A percentile compares a stretch with the other conserved stretches of the same genome.
Conservation (phyloP, 768 basidiomycete genomes). For the Auricularia heimuer region DNA sequence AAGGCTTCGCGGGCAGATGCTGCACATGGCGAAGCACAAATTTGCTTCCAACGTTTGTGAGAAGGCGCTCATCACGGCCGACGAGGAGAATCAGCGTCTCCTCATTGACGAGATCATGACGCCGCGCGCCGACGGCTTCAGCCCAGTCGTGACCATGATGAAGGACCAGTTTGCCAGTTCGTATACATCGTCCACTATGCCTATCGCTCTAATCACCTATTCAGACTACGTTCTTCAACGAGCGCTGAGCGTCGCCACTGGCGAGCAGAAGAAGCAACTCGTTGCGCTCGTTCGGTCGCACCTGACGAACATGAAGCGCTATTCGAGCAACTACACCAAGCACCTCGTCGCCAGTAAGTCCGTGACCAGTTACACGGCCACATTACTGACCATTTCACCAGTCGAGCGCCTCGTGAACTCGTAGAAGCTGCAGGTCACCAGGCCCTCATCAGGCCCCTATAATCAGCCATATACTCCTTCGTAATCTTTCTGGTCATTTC, state of each 20-base stretch:
- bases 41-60: conserved; percentile 96
- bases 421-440: neutral
- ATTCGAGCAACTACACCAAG: conserved; percentile 66
- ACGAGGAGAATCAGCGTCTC: conserved; percentile 49
- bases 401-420: conserved; percentile 1
- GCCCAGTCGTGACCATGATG: conserved; percentile 61
- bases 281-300: conserved; percentile 56
- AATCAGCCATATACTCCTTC: neutral
- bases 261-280: conserved; percentile 59
- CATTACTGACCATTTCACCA: neutral
- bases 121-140: conserved; percentile 53
- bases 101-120: conserved; percentile 78
- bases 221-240: conserved; percentile 82
- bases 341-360: conserved; percentile 70
- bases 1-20: conserved; percentile 66
- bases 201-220: conserved; percentile 6
- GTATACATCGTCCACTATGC: conserved; percentile 22
- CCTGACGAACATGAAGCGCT: conserved; percentile 58
- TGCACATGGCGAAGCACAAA: conserved; percentile 76
- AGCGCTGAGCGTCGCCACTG: conserved; percentile 57
- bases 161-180: conserved; percentile 83
- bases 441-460: too few species aligned
- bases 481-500: neutral
- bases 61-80: conserved; percentile 67
- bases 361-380: neutral